Base-by-base conservation (phyloP, 2,329 filamentous ascomycete genomes). In the Rhynchosporium agropyri region DNA sequence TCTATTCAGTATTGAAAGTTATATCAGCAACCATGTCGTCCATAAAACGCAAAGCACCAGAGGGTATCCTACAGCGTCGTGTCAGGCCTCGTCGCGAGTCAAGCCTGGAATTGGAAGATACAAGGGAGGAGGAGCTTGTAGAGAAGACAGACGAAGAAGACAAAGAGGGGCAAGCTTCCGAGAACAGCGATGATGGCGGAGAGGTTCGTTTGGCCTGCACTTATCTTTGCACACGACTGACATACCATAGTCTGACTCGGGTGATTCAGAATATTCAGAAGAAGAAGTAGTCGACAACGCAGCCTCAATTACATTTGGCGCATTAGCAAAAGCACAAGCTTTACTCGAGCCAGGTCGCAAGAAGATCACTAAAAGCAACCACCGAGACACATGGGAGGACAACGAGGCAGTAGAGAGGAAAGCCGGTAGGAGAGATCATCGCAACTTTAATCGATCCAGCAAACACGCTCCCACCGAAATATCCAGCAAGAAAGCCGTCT, bases 381-480 rank as follows among this genome's bases (percentile, higher is more conserved):
- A 66, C 31, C 64, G 63, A 42, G 62, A 71, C 67, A 65, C 65
- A 61, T 72, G 70, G 65, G 71, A 74, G 63, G 73, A 80, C 61
- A 75, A 76, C 51, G 76, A 79, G 69, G 75, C 77, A 4, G 70
- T 74, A 40, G 79, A 80, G 67, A 76, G 77, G 49, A 78, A 79
- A 68, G 70, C 70, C 28, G 69, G 74, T 15, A 64, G 77, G 57
- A 74, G 77, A 70, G 72, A 77, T 72, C 73, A 68, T 72, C 68
- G 75, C 77, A 76, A 73, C 70, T 77, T 70, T 72, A 78, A 72
- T 72, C 83, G 89, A 29, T 77, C 86, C 12, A 93, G 86, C 75
- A 99, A 99, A 78, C 92, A 98, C 77, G 95, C 95, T 0, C 95
- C 95, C 0, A 86, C 87, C 49, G 88, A 95, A 63, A 85, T 92